phyloP scores from a whole-genome alignment of 1,284 basidiomycete genomes.

The Rhodotorula sp. region DNA sequence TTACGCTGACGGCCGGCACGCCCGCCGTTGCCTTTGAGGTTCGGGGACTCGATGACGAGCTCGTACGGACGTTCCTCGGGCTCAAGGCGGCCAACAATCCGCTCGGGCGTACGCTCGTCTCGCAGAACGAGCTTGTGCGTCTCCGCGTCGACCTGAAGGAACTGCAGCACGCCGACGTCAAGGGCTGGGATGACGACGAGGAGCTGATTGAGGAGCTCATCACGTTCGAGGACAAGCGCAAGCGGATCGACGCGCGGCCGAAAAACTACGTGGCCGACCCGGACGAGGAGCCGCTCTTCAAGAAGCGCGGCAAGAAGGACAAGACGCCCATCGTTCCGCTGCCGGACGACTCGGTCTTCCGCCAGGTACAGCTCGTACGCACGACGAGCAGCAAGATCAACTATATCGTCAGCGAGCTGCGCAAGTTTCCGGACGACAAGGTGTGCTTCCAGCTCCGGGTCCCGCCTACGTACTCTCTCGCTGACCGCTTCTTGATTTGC shows the following conservation, averaged over 20 bases:
- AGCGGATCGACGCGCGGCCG: conserved; percentile 12
- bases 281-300: conserved; percentile 23
- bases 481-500: not conserved
- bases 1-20: not conserved
- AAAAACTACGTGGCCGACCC: conserved; percentile 1
- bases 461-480: not conserved
- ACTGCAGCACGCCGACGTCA: conserved; percentile 20
- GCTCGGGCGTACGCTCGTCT: conserved; percentile 9
- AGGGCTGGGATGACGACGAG: conserved; percentile 38
- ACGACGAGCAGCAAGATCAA: conserved; percentile 38
- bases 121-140: conserved; percentile 27
- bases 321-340: conserved; percentile 16
- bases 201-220: conserved; percentile 39
- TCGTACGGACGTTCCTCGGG: conserved; percentile 23
- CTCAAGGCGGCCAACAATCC: not conserved
- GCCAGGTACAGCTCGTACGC: conserved; percentile 17
- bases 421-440: conserved; percentile 32
- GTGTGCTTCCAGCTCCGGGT: not conserved
- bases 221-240: conserved; percentile 34
- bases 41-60: conserved; percentile 7
- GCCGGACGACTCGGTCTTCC: conserved; percentile 21
- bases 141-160: conserved; percentile 28
- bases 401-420: conserved; percentile 30
- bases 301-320: conserved; percentile 29
- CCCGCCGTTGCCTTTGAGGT: conserved; percentile 25